Percentiles rank a stretch among this genome's conserved stretches.
Evolutionary conservation across 768 basidiomycete genomes (phyloP).

Genomic region (Podaxis sp.): DNA sequence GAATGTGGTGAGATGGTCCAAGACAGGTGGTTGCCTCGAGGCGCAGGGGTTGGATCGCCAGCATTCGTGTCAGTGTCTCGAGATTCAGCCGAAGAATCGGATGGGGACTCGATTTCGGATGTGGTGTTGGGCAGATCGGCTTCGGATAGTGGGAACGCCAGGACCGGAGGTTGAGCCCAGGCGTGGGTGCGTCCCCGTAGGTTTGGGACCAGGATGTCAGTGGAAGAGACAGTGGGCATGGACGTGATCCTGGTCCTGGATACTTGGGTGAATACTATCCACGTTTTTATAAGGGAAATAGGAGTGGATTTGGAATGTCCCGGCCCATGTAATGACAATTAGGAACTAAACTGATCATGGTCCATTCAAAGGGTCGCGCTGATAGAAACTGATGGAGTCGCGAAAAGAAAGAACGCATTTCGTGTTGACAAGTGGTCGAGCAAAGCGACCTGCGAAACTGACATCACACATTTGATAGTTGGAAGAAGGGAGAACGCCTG

Average conservation of each 20-base stretch:
- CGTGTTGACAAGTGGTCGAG: no score
- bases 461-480: background rate
- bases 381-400: background rate
- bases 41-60: background rate
- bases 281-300: background rate
- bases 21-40: slow-evolving; percentile 11
- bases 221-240: background rate
- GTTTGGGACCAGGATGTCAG: background rate
- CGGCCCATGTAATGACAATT: background rate
- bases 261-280: background rate
- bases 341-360: background rate
- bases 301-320: background rate
- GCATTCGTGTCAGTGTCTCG: background rate
- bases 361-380: background rate
- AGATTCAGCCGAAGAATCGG: background rate
- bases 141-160: background rate
- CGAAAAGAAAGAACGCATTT: background rate
- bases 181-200: background rate
- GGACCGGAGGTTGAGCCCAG: background rate
- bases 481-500: slow-evolving; percentile 3
- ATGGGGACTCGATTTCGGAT: background rate
- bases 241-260: background rate
- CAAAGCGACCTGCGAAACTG: slow-evolving; percentile 3
- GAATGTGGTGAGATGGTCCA: background rate
- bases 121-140: background rate